Evolutionary conservation across 2,329 filamentous ascomycete species (phyloP), one percentile per base, ranked within the genome.

Genomic region (Phialophora tarda): DNA sequence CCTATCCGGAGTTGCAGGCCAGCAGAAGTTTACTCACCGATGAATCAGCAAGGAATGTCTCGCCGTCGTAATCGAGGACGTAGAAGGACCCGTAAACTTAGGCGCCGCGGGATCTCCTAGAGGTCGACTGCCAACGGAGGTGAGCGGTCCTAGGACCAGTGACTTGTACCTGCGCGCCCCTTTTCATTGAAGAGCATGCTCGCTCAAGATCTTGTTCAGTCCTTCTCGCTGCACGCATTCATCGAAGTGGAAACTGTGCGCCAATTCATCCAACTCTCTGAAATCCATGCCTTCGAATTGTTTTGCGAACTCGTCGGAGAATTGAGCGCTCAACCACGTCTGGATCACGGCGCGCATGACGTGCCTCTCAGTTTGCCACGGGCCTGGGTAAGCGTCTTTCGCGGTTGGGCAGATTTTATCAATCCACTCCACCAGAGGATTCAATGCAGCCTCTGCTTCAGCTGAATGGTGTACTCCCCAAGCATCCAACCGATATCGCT

Each of bases 301-400:
- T 71, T 82, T 80, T 0, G 85, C 85, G 73, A 85, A 82, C 73
- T 88, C 86, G 74, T 82, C 81, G 2, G 79, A 78, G 63, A 85
- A 76, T 60, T 82, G 84, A 62, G 82, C 81, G 10, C 81, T 81
- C 71, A 88, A 71, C 69, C 82, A 81, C 3, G 79, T 79, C 72
- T 85, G 80, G 69, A 81, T 72, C 71, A 83, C 77, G 17, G 78
- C 73, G 8, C 83, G 76, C 21, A 77, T 44, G 12, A 86, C 74
- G 58, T 86, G 83, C 17, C 82, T 71, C 14, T 84, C 80, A 14
- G 83, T 82, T 0, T 77, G 78, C 82, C 84, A 86, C 1, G 81
- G 74, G 55, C 79, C 77, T 23, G 83, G 82, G 72, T 85, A 84
- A 24, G 76, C 75, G 10, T 75, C 63, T 57, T 77, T 76, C 12